Evolutionary conservation across 2,329 filamentous ascomycete species (phyloP).

Genomic region (Pseudohalonectria lignicola): DNA sequence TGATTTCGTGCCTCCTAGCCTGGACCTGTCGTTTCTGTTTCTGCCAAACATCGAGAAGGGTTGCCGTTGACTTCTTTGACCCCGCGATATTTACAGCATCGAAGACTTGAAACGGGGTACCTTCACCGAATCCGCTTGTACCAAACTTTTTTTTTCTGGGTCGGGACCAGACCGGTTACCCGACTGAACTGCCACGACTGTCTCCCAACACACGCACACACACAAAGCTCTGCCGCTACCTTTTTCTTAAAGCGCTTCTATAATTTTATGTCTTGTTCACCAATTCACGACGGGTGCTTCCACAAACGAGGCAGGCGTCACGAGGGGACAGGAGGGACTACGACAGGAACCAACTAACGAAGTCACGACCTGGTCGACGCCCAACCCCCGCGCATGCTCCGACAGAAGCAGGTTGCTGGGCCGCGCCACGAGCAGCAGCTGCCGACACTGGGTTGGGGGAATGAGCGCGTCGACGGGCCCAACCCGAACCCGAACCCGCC

Average conservation of each 20-base stretch:
- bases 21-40: background rate
- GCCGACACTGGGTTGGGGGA: too few species aligned
- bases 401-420: too few species aligned
- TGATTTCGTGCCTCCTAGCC: too few species aligned
- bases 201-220: conserved; percentile 3
- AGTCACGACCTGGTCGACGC: too few species aligned
- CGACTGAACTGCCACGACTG: conserved; percentile 2
- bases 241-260: background rate
- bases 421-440: too few species aligned
- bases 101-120: background rate
- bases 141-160: background rate
- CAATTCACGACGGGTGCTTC: too few species aligned
- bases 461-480: background rate
- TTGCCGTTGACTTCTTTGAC: background rate
- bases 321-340: background rate
- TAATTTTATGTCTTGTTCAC: too few species aligned
- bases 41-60: background rate
- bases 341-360: too few species aligned
- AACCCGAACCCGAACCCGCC: background rate
- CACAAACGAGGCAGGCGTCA: too few species aligned
- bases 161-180: background rate
- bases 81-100: background rate
- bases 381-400: too few species aligned
- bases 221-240: background rate
- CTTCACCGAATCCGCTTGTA: background rate